phyloP scores from a whole-genome alignment of 2,329 filamentous ascomycete genomes.

The Aspergillus ruber region DNA sequence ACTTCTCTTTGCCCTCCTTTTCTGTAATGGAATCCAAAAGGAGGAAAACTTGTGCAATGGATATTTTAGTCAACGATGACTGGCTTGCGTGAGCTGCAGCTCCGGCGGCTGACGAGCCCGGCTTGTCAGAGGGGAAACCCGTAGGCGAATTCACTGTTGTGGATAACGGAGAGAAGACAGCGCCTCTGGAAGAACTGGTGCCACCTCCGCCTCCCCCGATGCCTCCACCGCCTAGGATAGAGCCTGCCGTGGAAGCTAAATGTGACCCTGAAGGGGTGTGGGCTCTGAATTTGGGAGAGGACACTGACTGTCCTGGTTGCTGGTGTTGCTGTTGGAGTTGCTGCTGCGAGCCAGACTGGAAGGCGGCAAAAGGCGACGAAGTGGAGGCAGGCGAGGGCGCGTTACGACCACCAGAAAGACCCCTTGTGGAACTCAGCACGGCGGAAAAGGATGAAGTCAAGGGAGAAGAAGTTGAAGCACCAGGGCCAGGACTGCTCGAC shows the following conservation, averaged over 20 bases:
- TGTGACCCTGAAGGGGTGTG: slow-evolving; percentile 50
- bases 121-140: slow-evolving; percentile 46
- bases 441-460: slow-evolving; percentile 49
- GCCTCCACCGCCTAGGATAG: slow-evolving; percentile 46
- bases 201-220: slow-evolving; percentile 46
- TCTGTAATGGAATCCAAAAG: slow-evolving; percentile 91
- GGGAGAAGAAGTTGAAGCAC: slow-evolving; percentile 45
- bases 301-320: slow-evolving; percentile 47
- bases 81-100: slow-evolving; percentile 43
- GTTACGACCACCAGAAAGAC: slow-evolving; percentile 46
- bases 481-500: slow-evolving; percentile 45
- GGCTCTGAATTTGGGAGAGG: slow-evolving; percentile 50
- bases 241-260: slow-evolving; percentile 51
- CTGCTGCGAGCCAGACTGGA: slow-evolving; percentile 51
- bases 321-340: slow-evolving; percentile 44
- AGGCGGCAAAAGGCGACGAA: slow-evolving; percentile 49
- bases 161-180: slow-evolving; percentile 55
- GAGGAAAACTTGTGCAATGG: slow-evolving; percentile 90
- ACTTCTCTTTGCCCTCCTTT: slow-evolving; percentile 85
- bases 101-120: slow-evolving; percentile 31
- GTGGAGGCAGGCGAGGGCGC: slow-evolving; percentile 50
- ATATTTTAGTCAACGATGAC: slow-evolving; percentile 77
- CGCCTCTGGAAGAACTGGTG: slow-evolving; percentile 51
- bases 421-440: slow-evolving; percentile 44
- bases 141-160: slow-evolving; percentile 49